Percentiles rank a stretch among this genome's conserved stretches.
Evolutionary conservation across 192 early-diverging fungal species (phyloP).

Genomic region (Backusella liffmaniae): DNA sequence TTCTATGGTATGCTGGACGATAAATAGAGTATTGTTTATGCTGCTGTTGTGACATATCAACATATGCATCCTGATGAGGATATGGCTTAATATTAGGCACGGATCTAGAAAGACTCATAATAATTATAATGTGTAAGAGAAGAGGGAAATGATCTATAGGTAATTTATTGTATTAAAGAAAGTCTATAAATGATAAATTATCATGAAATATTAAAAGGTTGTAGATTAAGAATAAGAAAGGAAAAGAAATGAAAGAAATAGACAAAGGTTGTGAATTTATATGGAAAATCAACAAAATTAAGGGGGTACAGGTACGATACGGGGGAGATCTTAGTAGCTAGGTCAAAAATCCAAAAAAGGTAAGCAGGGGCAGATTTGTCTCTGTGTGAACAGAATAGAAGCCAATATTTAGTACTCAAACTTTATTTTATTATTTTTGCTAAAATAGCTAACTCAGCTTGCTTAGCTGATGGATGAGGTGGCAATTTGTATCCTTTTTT

Average conservation of each 20-base stretch:
- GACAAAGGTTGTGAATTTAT: not conserved
- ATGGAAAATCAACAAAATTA: not conserved
- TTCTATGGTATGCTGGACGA: constrained; percentile 15
- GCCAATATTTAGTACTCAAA: constrained; percentile 7
- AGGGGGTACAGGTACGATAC: constrained; percentile 2
- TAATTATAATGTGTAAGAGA: not conserved
- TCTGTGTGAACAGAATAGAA: constrained; percentile 17
- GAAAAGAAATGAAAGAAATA: not conserved
- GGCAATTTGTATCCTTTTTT: constrained; percentile 5
- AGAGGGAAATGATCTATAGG: not conserved
- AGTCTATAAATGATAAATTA: not conserved
- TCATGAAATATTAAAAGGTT: not conserved
- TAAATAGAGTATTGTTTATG: constrained; percentile 5
- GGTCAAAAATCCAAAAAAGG: not conserved
- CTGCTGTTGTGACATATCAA: constrained; percentile 3
- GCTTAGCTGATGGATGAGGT: constrained; percentile 15
- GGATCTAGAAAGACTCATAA: constrained; percentile 19
- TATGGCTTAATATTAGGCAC: constrained; percentile 21
- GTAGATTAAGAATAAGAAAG: not conserved
- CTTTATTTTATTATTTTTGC: constrained; percentile 3
- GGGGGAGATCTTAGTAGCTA: not conserved
- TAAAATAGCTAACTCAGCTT: constrained; percentile 10
- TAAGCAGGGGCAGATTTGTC: constrained; percentile 13
- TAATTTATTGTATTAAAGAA: constrained; percentile 1
- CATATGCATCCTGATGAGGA: constrained; percentile 12